Evolutionary conservation across 495 filamentous ascomycete genomes (phyloP).

Genomic region (Neurospora sp.): DNA sequence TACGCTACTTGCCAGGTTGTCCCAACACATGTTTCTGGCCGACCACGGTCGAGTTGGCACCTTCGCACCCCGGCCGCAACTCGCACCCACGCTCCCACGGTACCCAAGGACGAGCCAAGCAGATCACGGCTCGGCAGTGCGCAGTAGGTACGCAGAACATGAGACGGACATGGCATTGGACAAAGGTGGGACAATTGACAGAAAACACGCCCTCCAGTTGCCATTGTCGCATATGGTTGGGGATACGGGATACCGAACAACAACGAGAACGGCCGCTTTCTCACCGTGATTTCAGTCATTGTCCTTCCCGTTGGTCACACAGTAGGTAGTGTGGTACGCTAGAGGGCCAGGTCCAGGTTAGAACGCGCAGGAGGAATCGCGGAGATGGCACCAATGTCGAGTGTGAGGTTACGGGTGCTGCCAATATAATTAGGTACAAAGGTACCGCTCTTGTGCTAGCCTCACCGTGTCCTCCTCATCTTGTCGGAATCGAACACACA

Average conservation of each 20-base stretch:
- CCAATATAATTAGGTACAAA: background rate
- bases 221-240: background rate
- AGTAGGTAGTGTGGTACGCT: background rate
- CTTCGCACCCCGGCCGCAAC: too few species aligned
- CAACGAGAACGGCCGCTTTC: background rate
- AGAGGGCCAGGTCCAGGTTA: background rate
- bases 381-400: background rate
- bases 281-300: background rate
- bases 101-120: background rate
- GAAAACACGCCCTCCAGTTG: background rate
- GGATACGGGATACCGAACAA: background rate
- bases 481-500: background rate
- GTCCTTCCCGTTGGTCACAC: background rate
- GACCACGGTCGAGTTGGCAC: too few species aligned
- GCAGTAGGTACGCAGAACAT: background rate
- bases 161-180: background rate
- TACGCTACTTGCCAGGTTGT: background rate
- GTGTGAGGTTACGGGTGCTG: background rate
- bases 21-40: background rate
- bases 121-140: background rate
- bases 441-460: background rate
- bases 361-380: background rate
- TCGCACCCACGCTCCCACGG: background rate
- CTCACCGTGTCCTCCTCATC: background rate
- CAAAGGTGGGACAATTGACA: background rate